Evolutionary conservation across 2,329 filamentous ascomycete genomes (phyloP), one percentile per base, ranked within the genome.

Genomic region (Exophiala calicioides): DNA sequence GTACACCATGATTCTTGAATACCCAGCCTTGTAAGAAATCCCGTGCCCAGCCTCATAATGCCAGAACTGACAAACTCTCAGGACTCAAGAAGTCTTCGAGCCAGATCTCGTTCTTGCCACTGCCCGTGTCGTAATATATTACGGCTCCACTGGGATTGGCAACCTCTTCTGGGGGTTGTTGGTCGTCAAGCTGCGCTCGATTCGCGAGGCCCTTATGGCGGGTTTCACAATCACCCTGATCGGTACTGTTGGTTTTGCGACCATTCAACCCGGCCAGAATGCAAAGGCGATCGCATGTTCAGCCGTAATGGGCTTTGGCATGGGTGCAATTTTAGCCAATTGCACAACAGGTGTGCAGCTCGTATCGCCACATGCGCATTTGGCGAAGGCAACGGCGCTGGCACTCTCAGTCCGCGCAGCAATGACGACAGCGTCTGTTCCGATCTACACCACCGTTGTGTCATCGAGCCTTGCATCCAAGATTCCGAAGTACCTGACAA

Each of bases 1-100:
- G 18, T 50, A 38, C 30, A 19, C 47, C 8, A 35, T 30, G 12
- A 29, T 50, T 21, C 19, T 46, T 19, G 40, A 41, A 27, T 50
- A 47, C 19, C 47, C 47, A 6, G n/a, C 42, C 19, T n/a, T 47
- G 47, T 50, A 27, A 50, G 47, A 41, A 6, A 12, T 6, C 44
- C 23, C 15, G 12, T 30, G 13, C n/a, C 15, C 9, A 16, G 29
- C 8, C n/a, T 4, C 32, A 34, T n/a, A 34, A 41, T 9, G 18
- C 23, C 8, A 29, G 19, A 15, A 27, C 23, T 38, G 34, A 39
- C 24, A 8, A 19, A 12, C 13, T 9, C 7, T 29, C 21, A 50
- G 47, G 21, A 47, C 9, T 13, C 7, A 29, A 12, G 15, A 15
- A 5, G 19, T 50, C 10, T 43, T 23, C 29, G 36, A 38, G 37